Base-by-base conservation (phyloP, 192 early-diverging fungal species). In the Coemansia pectinata region DNA sequence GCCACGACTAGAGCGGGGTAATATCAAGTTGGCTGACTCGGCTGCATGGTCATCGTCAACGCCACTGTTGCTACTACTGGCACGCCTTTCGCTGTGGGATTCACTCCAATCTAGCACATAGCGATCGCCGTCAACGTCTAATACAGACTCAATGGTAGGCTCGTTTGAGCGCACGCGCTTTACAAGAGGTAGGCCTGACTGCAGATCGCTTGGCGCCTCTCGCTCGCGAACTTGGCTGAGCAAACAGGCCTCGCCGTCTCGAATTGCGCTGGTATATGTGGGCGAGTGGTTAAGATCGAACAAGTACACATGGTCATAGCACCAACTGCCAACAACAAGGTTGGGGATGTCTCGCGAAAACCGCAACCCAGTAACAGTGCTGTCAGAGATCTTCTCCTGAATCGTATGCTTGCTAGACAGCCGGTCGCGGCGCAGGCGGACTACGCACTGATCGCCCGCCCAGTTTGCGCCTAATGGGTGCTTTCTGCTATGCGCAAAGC, bases 291-390 rank as follows among this genome's bases (percentile, higher is more conserved):
- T 72, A 19, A 88, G 80, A 55, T 89, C 79, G 76, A 90, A 90
- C 34, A 89, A 44, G 59, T 88, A 88, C 4, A 88, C 73, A 29
- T 69, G 63, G 48, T 85, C 80, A 5, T 81, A 81, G 66, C 82
- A 81, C 89, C 89, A 90, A 39, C 85, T 88, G 7, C 85, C 87
- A 40, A 88, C 48, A 14, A 90, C 64, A 45, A 87, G 72, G 41
- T 73, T 65, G 9, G 79, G 45, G 9, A 52, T 52, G 67, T 76
- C 73, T 7, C 47, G 47, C 10, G 76, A 81, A 74, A 82, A 85
- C 11, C 72, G 64, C 52, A 85, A 67, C 1, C 76, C 84, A 10
- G 84, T 85, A 19, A 83, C 81, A 1, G 53, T 55, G 11, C 63
- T 71, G 39, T 83, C 70, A 0, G 81, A 73, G 4, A 57, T 34